Evolutionary conservation across 1,284 basidiomycete genomes (phyloP).

Genomic region (Trichosporon inkin): DNA sequence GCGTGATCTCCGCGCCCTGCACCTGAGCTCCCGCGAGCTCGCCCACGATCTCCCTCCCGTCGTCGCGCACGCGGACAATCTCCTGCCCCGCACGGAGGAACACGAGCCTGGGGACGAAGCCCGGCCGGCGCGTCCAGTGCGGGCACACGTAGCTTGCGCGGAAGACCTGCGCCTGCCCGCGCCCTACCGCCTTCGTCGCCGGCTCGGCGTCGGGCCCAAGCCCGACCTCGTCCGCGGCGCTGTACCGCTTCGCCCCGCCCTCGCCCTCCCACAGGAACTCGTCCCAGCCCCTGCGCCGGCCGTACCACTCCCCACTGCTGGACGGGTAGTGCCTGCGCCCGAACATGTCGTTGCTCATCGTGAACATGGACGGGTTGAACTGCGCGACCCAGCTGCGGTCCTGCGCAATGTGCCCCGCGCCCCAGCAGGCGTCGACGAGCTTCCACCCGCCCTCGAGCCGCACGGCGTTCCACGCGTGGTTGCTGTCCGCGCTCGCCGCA

Average conservation of each 20-base stretch:
- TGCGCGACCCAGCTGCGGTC: neutral
- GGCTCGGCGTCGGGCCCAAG: neutral
- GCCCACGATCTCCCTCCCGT: neutral
- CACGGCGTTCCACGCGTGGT: constrained; percentile 23
- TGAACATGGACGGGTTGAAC: constrained; percentile 11
- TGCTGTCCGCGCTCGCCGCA: neutral
- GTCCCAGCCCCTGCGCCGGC: constrained; percentile 5
- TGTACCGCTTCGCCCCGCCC: constrained; percentile 1
- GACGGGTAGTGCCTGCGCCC: constrained; percentile 14
- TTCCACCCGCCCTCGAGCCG: constrained; percentile 20
- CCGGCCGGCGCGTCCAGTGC: constrained; percentile 8
- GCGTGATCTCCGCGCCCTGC: constrained; percentile 3
- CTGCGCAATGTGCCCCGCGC: constrained; percentile 12
- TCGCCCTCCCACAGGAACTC: constrained; percentile 10
- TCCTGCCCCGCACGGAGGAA: neutral
- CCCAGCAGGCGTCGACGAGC: constrained; percentile 24
- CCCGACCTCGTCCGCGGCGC: neutral
- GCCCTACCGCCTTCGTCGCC: neutral
- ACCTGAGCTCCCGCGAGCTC: neutral
- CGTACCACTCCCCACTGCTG: constrained; percentile 1
- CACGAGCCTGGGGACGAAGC: neutral
- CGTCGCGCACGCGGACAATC: neutral
- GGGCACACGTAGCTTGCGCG: constrained; percentile 10
- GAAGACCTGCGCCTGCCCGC: constrained; percentile 8
- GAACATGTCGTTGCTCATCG: constrained; percentile 13